phyloP scores from a whole-genome alignment of 495 filamentous ascomycete species.

The Lasiosphaeria miniovina region DNA sequence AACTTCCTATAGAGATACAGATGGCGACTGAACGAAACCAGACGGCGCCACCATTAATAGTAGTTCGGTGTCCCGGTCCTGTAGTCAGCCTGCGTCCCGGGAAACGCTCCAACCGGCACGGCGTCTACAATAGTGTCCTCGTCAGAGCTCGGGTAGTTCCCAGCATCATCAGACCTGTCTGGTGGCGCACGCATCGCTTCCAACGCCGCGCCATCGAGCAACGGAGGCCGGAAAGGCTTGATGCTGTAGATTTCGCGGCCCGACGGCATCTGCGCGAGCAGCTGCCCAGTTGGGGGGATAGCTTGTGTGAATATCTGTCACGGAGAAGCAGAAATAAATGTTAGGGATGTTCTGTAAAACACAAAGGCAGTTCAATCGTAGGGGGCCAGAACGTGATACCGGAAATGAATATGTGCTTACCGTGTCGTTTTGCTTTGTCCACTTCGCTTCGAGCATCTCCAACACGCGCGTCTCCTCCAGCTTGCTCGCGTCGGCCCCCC shows the following conservation, averaged over 20 bases:
- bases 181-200: constrained; percentile 49
- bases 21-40: background rate
- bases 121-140: constrained; percentile 34
- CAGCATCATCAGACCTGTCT: constrained; percentile 50
- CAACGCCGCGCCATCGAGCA: constrained; percentile 55
- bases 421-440: constrained; percentile 89
- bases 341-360: background rate
- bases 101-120: constrained; percentile 35
- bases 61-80: constrained; percentile 39
- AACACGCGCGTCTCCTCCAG: constrained; percentile 82
- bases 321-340: background rate
- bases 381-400: too few relatives aligned
- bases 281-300: constrained; percentile 64
- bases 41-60: constrained; percentile 22
- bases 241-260: constrained; percentile 80
- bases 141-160: constrained; percentile 43
- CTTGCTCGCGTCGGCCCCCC: constrained; percentile 80
- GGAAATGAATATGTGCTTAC: constrained; percentile 47
- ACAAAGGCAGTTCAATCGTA: background rate
- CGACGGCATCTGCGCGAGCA: constrained; percentile 75
- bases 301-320: constrained; percentile 56
- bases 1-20: too few relatives aligned
- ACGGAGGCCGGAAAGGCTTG: constrained; percentile 56
- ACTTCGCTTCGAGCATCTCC: constrained; percentile 83
- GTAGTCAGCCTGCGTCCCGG: constrained; percentile 34